Conservation (phyloP, 805 yeast genomes). For the Metschnikowia cubensis region DNA sequence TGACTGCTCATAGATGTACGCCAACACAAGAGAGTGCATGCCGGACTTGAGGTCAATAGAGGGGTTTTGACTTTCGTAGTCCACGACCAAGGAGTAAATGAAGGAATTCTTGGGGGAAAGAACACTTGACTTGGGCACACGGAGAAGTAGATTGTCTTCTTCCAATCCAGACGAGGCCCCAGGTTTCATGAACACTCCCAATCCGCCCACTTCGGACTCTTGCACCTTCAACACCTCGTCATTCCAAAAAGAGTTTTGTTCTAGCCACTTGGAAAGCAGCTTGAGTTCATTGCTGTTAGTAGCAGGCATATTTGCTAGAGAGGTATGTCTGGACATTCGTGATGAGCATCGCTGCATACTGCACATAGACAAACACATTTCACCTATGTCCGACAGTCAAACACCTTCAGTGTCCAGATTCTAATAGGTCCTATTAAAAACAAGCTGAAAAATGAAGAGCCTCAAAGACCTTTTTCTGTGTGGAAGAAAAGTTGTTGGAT, state of each 20-base stretch:
- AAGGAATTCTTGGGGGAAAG: slow-evolving; percentile 56
- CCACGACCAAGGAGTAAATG: slow-evolving; percentile 64
- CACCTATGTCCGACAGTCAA: not conserved
- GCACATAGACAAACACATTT: slow-evolving; percentile 3
- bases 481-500: too few species aligned
- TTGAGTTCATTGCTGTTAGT: slow-evolving; percentile 16
- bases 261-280: slow-evolving; percentile 50
- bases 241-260: slow-evolving; percentile 53
- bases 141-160: slow-evolving; percentile 38
- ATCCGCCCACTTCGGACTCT: slow-evolving; percentile 55
- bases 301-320: slow-evolving; percentile 15
- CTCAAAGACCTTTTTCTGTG: too few species aligned
- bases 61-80: slow-evolving; percentile 30
- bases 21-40: slow-evolving; percentile 59
- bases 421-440: too few species aligned
- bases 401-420: not conserved
- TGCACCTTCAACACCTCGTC: slow-evolving; percentile 41
- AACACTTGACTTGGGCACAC: slow-evolving; percentile 59
- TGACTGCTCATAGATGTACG: slow-evolving; percentile 67
- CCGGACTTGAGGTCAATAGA: slow-evolving; percentile 45
- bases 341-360: slow-evolving; percentile 17
- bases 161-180: slow-evolving; percentile 24
- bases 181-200: slow-evolving; percentile 61
- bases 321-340: not conserved
- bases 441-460: too few species aligned